A percentile compares a stretch with the other conserved stretches of the same genome.
Conservation (phyloP, 164 flowering plant species). For the Chimonanthus salicifolius region DNA sequence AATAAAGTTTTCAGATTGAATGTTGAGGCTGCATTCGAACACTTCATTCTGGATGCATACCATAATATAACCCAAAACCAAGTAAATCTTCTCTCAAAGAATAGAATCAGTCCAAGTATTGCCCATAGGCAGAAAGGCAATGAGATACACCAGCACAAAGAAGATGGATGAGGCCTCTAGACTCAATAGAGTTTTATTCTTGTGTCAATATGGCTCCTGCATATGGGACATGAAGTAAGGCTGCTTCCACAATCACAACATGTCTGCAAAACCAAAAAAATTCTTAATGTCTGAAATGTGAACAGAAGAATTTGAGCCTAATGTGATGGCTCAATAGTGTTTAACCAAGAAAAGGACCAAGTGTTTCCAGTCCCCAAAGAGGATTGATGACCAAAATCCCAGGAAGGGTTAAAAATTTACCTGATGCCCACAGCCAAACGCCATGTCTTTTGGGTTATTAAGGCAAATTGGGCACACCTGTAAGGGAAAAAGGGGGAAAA, state of each 20-base stretch:
- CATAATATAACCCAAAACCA: too few relatives aligned
- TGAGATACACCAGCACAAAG: too few relatives aligned
- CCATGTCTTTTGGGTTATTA: slow-evolving; percentile 41
- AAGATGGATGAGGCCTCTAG: not conserved
- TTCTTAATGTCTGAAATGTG: not conserved
- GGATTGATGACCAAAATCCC: too few relatives aligned
- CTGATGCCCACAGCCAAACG: slow-evolving; percentile 70
- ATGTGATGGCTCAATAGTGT: too few relatives aligned
- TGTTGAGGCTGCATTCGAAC: too few relatives aligned
- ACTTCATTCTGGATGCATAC: too few relatives aligned
- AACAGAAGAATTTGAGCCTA: not conserved
- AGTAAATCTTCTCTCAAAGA: not conserved
- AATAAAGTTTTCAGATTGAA: too few relatives aligned
- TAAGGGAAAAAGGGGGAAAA: too few relatives aligned
- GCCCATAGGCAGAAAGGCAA: not conserved
- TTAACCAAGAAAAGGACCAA: not conserved
- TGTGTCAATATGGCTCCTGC: too few relatives aligned
- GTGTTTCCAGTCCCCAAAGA: not conserved
- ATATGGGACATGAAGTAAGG: too few relatives aligned
- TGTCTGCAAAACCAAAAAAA: not conserved
- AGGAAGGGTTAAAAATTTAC: slow-evolving; percentile 15
- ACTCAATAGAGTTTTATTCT: too few relatives aligned
- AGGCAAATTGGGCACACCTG: slow-evolving; percentile 49
- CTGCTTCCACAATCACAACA: too few relatives aligned
- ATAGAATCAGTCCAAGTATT: not conserved